phyloP scores from a whole-genome alignment of 148 eudicot genomes.

The Vaccinium corymbosum region DNA sequence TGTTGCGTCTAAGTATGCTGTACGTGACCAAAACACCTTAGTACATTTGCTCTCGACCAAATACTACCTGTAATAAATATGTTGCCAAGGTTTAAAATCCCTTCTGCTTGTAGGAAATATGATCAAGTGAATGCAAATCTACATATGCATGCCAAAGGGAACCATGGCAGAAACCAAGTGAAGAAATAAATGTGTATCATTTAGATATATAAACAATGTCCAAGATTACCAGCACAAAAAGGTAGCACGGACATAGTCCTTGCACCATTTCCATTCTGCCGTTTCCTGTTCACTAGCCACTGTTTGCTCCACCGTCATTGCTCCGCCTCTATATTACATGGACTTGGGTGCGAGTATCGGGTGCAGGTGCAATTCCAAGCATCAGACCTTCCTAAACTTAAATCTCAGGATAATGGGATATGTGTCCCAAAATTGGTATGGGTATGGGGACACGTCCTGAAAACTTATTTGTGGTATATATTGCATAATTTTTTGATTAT shows the following conservation, averaged over 20 bases:
- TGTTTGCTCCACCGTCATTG: background rate
- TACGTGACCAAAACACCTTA: background rate
- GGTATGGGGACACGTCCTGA: too few species aligned
- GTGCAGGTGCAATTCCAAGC: too few species aligned
- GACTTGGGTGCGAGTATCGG: too few species aligned
- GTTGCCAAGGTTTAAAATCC: background rate
- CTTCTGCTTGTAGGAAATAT: background rate
- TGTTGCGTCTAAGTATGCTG: background rate
- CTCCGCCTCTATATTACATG: background rate
- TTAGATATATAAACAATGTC: background rate
- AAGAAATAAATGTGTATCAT: background rate
- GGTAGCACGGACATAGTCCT: background rate
- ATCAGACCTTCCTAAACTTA: too few species aligned
- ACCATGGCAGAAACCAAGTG: background rate
- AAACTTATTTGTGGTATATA: too few species aligned
- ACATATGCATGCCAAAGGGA: background rate
- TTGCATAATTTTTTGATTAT: too few species aligned
- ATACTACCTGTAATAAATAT: background rate
- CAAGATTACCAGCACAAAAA: background rate
- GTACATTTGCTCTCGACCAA: background rate
- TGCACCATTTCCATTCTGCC: background rate
- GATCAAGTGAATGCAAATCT: background rate
- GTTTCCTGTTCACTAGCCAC: background rate
- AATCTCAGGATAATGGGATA: too few species aligned
- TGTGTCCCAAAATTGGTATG: too few species aligned